Percentiles rank a stretch among this genome's conserved stretches.
phyloP scores from a whole-genome alignment of 2,329 filamentous ascomycete genomes.

The Neopestalotiopsis clavispora region DNA sequence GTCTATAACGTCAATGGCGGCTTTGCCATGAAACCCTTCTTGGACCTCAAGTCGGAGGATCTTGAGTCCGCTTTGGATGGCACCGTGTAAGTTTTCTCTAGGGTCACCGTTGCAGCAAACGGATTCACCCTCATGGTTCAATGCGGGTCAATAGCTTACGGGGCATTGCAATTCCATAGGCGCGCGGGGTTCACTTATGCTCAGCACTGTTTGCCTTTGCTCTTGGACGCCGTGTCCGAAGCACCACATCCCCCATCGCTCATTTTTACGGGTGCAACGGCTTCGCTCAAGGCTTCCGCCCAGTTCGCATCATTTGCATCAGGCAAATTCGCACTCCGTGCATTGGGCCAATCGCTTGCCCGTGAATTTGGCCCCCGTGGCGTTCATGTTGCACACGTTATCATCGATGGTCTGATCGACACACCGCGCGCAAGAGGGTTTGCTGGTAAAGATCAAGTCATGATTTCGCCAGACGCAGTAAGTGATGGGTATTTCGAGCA shows the following conservation, averaged over 20 bases:
- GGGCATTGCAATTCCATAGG: too few relatives aligned
- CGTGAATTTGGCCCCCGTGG: slow-evolving; percentile 77
- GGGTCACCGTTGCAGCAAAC: too few relatives aligned
- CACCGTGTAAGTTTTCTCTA: slow-evolving; percentile 50
- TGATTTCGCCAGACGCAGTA: slow-evolving; percentile 71
- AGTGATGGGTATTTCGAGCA: slow-evolving; percentile 35
- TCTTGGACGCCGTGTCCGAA: slow-evolving; percentile 58
- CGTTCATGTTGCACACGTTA: slow-evolving; percentile 74
- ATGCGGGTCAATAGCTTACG: too few relatives aligned
- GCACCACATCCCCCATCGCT: slow-evolving; percentile 68
- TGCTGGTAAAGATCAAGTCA: slow-evolving; percentile 48
- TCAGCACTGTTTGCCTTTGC: slow-evolving; percentile 66
- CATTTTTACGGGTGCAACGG: slow-evolving; percentile 80
- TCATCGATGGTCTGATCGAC: slow-evolving; percentile 79
- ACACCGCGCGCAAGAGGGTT: slow-evolving; percentile 66
- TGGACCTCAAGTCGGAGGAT: slow-evolving; percentile 58
- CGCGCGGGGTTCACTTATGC: slow-evolving; percentile 74
- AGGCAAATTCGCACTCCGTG: slow-evolving; percentile 73
- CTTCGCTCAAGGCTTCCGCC: slow-evolving; percentile 69
- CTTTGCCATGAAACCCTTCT: slow-evolving; percentile 59
- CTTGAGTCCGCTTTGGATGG: slow-evolving; percentile 50
- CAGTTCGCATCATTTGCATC: slow-evolving; percentile 68
- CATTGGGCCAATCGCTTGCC: slow-evolving; percentile 69
- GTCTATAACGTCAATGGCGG: slow-evolving; percentile 70
- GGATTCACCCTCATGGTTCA: too few relatives aligned